These are phyloP conservation scores for Eimeria sp. DNA, from an alignment of 169 alveolate species.

Conservation along the genomic window DNA sequence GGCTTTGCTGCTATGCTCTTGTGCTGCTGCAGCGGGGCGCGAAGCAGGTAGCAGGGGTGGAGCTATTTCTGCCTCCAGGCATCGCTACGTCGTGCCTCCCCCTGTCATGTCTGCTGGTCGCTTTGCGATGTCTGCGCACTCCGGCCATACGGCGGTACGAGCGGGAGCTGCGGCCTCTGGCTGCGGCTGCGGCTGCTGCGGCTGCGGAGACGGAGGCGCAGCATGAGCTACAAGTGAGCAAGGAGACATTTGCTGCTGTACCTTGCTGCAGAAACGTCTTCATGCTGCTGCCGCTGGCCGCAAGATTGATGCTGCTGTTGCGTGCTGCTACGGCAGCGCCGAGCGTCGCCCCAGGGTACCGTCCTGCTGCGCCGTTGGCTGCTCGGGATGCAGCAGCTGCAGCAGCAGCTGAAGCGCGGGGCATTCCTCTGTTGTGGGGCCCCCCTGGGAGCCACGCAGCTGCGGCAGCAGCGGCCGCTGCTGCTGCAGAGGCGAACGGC, in stretches of 20 bases:
- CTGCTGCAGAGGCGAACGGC: slow-evolving; percentile 33
- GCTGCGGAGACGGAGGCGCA: slow-evolving; percentile 51
- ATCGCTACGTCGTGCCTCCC: slow-evolving; percentile 73
- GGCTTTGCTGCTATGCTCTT: not conserved
- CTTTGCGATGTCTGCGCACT: slow-evolving; percentile 63
- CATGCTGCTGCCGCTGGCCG: slow-evolving; percentile 72
- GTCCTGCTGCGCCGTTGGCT: slow-evolving; percentile 63
- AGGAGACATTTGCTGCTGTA: slow-evolving; percentile 56
- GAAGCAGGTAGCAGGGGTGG: slow-evolving; percentile 76
- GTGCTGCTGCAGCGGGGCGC: slow-evolving; percentile 59
- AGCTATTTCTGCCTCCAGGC: slow-evolving; percentile 71
- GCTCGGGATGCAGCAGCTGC: slow-evolving; percentile 47
- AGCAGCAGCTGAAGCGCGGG: slow-evolving; percentile 61
- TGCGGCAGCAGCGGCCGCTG: not conserved
- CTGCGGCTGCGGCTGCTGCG: slow-evolving; percentile 45
- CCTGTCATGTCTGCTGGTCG: slow-evolving; percentile 72
- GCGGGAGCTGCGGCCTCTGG: slow-evolving; percentile 34
- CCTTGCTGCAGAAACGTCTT: slow-evolving; percentile 71
- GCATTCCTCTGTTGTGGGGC: slow-evolving; percentile 69
- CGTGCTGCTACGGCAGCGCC: slow-evolving; percentile 69
- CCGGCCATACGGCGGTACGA: slow-evolving; percentile 10
- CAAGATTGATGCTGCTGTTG: slow-evolving; percentile 54
- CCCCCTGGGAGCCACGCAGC: slow-evolving; percentile 71
- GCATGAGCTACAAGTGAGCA: slow-evolving; percentile 20
- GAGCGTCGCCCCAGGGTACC: slow-evolving; percentile 46